phyloP scores from a whole-genome alignment of 257 asterid genomes.

The Plantago major region DNA sequence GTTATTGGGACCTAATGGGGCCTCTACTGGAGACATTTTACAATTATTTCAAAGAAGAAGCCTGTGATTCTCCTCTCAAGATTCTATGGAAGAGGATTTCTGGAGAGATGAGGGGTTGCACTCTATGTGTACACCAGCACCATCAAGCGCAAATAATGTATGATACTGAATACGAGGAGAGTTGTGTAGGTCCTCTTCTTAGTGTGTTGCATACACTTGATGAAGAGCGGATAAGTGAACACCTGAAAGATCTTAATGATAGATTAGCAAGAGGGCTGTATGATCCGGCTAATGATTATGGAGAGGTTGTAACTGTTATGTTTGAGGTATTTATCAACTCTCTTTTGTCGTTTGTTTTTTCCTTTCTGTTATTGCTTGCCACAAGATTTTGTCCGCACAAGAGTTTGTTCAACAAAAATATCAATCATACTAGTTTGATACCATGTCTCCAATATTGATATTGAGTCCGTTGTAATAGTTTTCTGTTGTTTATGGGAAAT shows the following conservation, averaged over 20 bases:
- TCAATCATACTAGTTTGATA: too few species aligned
- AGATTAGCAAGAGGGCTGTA: slow-evolving; percentile 51
- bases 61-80: slow-evolving; percentile 75
- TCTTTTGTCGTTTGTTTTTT: slow-evolving; percentile 14
- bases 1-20: slow-evolving; percentile 85
- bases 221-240: slow-evolving; percentile 73
- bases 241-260: slow-evolving; percentile 71
- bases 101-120: slow-evolving; percentile 67
- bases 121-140: slow-evolving; percentile 80
- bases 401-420: slow-evolving; percentile 3
- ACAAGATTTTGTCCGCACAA: background rate
- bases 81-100: slow-evolving; percentile 64
- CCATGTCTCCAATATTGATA: background rate
- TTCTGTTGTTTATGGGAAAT: slow-evolving; percentile 7
- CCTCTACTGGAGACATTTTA: slow-evolving; percentile 90
- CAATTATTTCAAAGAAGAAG: slow-evolving; percentile 67
- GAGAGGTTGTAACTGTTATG: slow-evolving; percentile 79
- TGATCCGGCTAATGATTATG: slow-evolving; percentile 45
- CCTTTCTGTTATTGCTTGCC: background rate
- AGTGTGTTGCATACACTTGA: slow-evolving; percentile 70
- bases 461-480: slow-evolving; percentile 4
- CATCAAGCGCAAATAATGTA: slow-evolving; percentile 91
- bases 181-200: slow-evolving; percentile 76
- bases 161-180: slow-evolving; percentile 57
- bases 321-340: slow-evolving; percentile 63